Evolutionary conservation across 495 filamentous ascomycete genomes (phyloP), one percentile per base, ranked within the genome.

Genomic region (Aspergillus ostianus): DNA sequence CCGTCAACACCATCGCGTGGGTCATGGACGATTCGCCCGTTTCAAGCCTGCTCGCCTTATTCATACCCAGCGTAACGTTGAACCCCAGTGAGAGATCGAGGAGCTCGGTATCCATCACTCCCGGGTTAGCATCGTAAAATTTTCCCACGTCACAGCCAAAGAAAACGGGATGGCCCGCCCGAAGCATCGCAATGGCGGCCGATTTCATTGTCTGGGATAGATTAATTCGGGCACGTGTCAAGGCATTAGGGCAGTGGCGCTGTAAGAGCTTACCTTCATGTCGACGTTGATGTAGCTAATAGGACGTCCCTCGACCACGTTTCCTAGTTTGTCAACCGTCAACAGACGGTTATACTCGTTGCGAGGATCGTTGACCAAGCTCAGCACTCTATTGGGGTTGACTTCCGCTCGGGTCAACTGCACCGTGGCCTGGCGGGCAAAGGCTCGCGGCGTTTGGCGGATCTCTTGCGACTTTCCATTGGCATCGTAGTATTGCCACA

Each of bases 91-190:
- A 78, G 67, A 90, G 90, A 65, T 94, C 87, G 58, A 87, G 80
- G 30, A 94, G 73, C 3, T 77, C 80, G 6, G 84, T 74, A 68
- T 94, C 91, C 86, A 95, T 88, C 66, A 94, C 83, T 30, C 91
- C 91, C n/a, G 72, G 77, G 3, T 59, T 56, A 0, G 67, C 65
- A 64, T 92, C 85, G 55, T 79, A 84, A 73, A 85, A 92, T 70
- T 94, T 92, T 44, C 91, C 91, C 0, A 94, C 91, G 64, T 96
- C 91, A 46, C 82, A 87, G 49, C 91, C 91, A 72, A 96, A 96
- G 80, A 96, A 96, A 51, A 94, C 82, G 18, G 92, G 91, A 9
- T 88, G 69, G 26, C 89, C 89, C 3, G 83, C 82, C 62, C 84
- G 77, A 18, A 96, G 83, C 89, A 92, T 93, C 1, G 82, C 73